A percentile compares a stretch with the other conserved stretches of the same genome.
Evolutionary conservation across 257 asterid species (phyloP).

Genomic region (Fraxinus anomala): DNA sequence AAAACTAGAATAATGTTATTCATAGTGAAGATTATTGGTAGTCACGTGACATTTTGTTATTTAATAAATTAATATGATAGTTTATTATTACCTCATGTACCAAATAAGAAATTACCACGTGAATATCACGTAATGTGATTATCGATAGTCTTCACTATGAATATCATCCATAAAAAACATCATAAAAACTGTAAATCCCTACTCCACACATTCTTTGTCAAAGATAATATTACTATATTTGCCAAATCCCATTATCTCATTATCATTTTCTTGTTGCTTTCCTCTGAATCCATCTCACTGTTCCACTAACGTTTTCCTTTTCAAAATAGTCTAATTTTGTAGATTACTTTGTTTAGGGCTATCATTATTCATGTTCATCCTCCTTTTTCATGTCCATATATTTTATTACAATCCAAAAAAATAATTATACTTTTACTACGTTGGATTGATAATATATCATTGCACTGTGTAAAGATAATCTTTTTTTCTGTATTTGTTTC

Average conservation of each 20-base stretch:
- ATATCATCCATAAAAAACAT: background rate
- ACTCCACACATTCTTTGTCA: background rate
- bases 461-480: background rate
- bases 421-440: background rate
- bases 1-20: background rate
- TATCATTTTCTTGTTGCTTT: background rate
- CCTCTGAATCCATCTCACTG: conserved; percentile 29
- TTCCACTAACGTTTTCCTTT: conserved; percentile 30
- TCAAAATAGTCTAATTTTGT: conserved; percentile 15
- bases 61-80: too few relatives aligned
- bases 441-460: background rate
- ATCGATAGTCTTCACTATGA: too few relatives aligned
- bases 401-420: conserved; percentile 4
- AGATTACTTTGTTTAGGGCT: background rate
- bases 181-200: conserved; percentile 1
- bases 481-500: background rate
- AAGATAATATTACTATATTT: conserved; percentile 12
- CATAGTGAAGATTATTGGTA: too few relatives aligned
- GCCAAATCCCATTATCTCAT: conserved; percentile 30
- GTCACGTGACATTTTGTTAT: too few relatives aligned
- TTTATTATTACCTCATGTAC: too few relatives aligned
- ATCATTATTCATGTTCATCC: conserved; percentile 15
- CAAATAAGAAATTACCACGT: too few relatives aligned
- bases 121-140: too few relatives aligned
- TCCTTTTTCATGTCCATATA: background rate